Conservation (phyloP, 164 flowering plant species). For the Umbellularia californica region DNA sequence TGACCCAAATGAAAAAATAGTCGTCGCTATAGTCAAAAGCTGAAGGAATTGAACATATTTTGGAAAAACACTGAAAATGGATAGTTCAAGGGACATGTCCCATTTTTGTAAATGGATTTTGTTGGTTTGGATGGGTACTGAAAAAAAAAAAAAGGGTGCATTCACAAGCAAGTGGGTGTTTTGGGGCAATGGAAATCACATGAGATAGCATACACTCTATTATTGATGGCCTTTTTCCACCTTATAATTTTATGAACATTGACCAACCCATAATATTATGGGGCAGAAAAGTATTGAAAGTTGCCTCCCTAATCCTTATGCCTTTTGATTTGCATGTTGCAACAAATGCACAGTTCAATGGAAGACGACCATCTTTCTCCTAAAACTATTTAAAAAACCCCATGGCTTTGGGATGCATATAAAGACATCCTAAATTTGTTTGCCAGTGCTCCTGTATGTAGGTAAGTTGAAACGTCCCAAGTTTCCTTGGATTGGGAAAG, state of each 20-base stretch:
- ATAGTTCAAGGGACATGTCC: neutral
- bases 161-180: neutral
- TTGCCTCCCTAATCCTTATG: neutral
- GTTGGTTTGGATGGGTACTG: neutral
- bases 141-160: neutral
- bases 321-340: no score
- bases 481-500: neutral
- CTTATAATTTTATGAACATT: neutral
- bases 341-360: neutral
- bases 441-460: neutral
- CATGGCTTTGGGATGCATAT: neutral
- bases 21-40: neutral
- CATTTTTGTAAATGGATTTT: neutral
- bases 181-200: neutral
- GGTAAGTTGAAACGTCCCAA: neutral
- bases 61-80: neutral
- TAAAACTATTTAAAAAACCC: no score
- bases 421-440: neutral
- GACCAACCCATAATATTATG: neutral
- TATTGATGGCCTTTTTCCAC: neutral
- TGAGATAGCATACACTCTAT: neutral
- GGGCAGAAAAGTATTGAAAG: neutral
- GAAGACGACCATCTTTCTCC: neutral
- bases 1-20: slow-evolving; percentile 29
- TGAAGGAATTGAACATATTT: neutral